phyloP scores from a whole-genome alignment of 768 basidiomycete genomes.

The Kwoniella dendrophila region DNA sequence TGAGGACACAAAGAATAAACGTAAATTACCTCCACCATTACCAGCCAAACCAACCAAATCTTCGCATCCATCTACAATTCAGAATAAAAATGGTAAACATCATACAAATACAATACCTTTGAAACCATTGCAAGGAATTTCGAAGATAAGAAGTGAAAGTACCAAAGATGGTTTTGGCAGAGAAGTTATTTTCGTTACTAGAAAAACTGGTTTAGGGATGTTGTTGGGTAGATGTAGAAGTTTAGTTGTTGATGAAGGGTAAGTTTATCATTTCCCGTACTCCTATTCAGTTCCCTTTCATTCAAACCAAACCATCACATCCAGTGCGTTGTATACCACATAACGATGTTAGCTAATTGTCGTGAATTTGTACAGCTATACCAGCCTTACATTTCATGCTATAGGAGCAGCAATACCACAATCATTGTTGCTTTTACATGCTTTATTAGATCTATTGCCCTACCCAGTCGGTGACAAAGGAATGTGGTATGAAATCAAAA shows the following conservation, averaged over 20 bases:
- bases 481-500: constrained; percentile 54
- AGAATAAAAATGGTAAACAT: neutral
- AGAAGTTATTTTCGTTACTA: constrained; percentile 52
- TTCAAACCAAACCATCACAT: no score
- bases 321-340: no score
- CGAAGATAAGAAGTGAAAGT: constrained; percentile 39
- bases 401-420: constrained; percentile 55
- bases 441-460: constrained; percentile 54
- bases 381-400: constrained; percentile 49
- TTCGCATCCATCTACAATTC: constrained; percentile 17
- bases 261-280: constrained; percentile 9
- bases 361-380: constrained; percentile 31
- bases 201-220: constrained; percentile 48
- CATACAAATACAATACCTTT: constrained; percentile 32
- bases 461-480: constrained; percentile 44
- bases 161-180: constrained; percentile 45
- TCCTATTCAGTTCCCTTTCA: no score
- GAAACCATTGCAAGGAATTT: constrained; percentile 41
- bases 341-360: no score
- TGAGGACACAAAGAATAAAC: constrained; percentile 6
- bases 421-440: constrained; percentile 50
- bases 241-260: constrained; percentile 56
- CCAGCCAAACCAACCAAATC: constrained; percentile 18
- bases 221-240: constrained; percentile 54
- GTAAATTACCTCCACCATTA: constrained; percentile 24